Conservation (phyloP, 139 green algal species). For the Dunaliella sp. region DNA sequence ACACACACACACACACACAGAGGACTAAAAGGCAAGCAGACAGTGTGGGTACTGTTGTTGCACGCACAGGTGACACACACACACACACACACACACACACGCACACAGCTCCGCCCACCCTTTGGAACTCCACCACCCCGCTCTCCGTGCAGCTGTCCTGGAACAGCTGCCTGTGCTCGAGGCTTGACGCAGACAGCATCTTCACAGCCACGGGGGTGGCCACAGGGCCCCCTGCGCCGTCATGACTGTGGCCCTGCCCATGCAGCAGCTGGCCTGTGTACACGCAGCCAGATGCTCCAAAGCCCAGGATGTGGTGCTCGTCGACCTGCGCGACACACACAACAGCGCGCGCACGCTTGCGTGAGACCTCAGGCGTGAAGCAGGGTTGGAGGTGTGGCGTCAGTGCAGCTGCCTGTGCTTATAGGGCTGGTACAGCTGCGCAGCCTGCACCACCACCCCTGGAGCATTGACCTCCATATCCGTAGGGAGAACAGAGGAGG, state of each 20-base stretch:
- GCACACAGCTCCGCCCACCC: not conserved
- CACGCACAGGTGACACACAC: not conserved
- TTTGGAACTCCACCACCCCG: not conserved
- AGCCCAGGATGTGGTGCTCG: not conserved
- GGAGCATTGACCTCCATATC: too few species aligned
- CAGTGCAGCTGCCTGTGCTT: too few species aligned
- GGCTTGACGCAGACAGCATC: not conserved
- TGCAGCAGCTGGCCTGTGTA: not conserved
- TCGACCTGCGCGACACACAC: too few species aligned
- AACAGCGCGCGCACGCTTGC: too few species aligned
- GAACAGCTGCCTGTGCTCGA: not conserved
- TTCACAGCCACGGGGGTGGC: not conserved
- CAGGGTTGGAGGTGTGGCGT: too few species aligned
- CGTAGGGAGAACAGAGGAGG: too few species aligned
- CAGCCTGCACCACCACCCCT: too few species aligned
- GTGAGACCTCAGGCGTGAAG: too few species aligned
- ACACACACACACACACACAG: not conserved
- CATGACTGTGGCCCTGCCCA: too few species aligned
- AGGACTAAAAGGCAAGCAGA: not conserved
- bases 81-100: not conserved
- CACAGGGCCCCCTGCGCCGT: not conserved
- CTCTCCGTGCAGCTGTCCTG: not conserved
- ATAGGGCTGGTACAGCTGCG: too few species aligned
- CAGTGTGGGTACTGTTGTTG: not conserved
- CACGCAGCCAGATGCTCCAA: not conserved